Evolutionary conservation across 2,329 filamentous ascomycete species (phyloP).

Genomic region (Pezicula rhizophila): DNA sequence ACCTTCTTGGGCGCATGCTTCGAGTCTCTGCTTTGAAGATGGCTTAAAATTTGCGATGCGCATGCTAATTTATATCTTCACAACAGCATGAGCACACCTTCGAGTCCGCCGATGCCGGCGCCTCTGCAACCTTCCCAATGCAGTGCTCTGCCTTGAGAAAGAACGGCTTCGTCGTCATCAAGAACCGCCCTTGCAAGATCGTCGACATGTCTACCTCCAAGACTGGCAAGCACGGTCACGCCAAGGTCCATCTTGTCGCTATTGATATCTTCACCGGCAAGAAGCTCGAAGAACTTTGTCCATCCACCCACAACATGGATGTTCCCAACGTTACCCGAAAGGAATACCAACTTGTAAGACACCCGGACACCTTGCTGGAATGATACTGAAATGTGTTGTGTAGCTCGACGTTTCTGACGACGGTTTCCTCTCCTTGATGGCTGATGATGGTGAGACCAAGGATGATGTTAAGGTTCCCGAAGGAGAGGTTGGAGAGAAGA

Average conservation of each 20-base stretch:
- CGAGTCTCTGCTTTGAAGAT: not conserved
- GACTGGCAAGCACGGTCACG: constrained; percentile 99
- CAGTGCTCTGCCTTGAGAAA: constrained; percentile 99
- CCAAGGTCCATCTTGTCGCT: constrained; percentile 98
- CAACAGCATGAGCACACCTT: constrained; percentile 54
- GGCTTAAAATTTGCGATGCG: too few relatives aligned
- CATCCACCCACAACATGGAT: constrained; percentile 97
- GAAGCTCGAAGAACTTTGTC: constrained; percentile 98
- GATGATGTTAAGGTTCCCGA: constrained; percentile 94
- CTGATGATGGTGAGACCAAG: constrained; percentile 78
- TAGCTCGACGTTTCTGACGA: constrained; percentile 92
- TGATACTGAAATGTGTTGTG: not conserved
- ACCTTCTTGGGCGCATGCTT: constrained; percentile 19
- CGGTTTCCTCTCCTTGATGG: constrained; percentile 91
- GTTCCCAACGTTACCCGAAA: constrained; percentile 87
- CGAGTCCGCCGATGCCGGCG: constrained; percentile 93
- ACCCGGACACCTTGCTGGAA: not conserved
- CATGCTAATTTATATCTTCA: not conserved
- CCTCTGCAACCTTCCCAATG: constrained; percentile 91
- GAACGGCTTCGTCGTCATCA: constrained; percentile 98
- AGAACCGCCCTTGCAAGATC: constrained; percentile 99
- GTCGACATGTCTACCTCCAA: constrained; percentile 99
- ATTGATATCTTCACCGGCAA: constrained; percentile 99
- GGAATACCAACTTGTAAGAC: constrained; percentile 90
- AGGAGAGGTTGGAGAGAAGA: constrained; percentile 81